Evolutionary conservation across 208 protist genomes (phyloP).

Genomic region (Leishmania braziliensis): DNA sequence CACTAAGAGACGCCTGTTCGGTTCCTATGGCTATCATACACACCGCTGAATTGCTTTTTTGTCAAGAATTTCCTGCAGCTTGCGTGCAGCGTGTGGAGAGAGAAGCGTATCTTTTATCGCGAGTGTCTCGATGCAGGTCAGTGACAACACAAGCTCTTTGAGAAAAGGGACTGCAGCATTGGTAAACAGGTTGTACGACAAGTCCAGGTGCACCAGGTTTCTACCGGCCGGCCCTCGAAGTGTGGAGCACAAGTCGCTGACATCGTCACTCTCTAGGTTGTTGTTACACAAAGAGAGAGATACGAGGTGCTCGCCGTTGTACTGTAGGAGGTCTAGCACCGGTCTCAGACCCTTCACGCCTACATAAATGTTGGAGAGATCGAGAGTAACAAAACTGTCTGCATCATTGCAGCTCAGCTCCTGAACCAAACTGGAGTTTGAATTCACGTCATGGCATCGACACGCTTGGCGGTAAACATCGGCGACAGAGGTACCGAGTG

Average conservation of each 20-base stretch:
- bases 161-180: slow-evolving; percentile 20
- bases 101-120: slow-evolving; percentile 33
- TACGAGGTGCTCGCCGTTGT: slow-evolving; percentile 32
- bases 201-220: slow-evolving; percentile 35
- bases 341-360: slow-evolving; percentile 53
- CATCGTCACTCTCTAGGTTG: slow-evolving; percentile 54
- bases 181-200: slow-evolving; percentile 57
- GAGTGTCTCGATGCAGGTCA: slow-evolving; percentile 21
- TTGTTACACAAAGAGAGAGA: slow-evolving; percentile 54
- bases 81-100: not conserved
- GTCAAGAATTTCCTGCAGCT: not conserved
- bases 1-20: not conserved
- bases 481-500: slow-evolving; percentile 13
- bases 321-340: slow-evolving; percentile 37
- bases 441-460: slow-evolving; percentile 24
- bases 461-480: slow-evolving; percentile 41
- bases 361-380: slow-evolving; percentile 48
- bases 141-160: slow-evolving; percentile 20
- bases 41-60: not conserved
- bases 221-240: slow-evolving; percentile 27
- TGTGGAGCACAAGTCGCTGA: slow-evolving; percentile 28
- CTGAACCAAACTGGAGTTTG: slow-evolving; percentile 35
- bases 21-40: not conserved
- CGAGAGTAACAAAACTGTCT: slow-evolving; percentile 35
- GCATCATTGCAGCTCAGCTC: slow-evolving; percentile 15